phyloP scores from a whole-genome alignment of 164 flowering plant species.

The Tinospora cordifolia region DNA sequence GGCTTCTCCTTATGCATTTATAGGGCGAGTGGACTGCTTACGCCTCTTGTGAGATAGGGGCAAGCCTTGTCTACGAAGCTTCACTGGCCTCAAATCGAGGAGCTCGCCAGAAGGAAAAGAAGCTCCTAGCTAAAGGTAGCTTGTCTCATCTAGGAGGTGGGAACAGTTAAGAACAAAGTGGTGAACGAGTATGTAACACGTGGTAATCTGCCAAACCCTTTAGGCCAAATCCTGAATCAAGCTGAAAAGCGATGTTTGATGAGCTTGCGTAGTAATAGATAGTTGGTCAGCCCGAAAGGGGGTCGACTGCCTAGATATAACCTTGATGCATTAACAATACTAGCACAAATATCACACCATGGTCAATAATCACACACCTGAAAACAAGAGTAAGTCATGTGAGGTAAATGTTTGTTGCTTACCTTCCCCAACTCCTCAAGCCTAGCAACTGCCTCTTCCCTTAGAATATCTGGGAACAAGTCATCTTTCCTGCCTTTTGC shows the following conservation, averaged over 20 bases:
- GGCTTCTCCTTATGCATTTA: too few relatives aligned
- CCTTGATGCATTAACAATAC: too few relatives aligned
- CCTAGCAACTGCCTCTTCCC: conserved; percentile 36
- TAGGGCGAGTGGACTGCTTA: too few relatives aligned
- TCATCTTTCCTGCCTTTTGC: conserved; percentile 15
- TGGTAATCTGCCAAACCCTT: conserved; percentile 11
- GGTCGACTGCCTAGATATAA: too few relatives aligned
- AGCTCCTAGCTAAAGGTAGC: neutral
- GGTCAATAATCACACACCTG: too few relatives aligned
- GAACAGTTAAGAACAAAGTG: conserved; percentile 9
- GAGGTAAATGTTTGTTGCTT: too few relatives aligned
- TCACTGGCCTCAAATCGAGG: too few relatives aligned
- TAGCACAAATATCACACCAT: neutral
- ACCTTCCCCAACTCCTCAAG: too few relatives aligned
- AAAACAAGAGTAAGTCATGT: too few relatives aligned
- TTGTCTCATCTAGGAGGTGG: neutral
- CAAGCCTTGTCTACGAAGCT: too few relatives aligned
- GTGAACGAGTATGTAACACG: neutral
- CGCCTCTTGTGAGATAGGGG: too few relatives aligned
- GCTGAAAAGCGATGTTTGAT: conserved; percentile 10
- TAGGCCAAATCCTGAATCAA: conserved; percentile 10
- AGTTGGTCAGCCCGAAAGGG: neutral
- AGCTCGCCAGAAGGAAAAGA: conserved; percentile 1
- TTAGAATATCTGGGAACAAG: conserved; percentile 47
- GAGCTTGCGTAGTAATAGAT: conserved; percentile 7